These are phyloP conservation scores for Isochrysis galbana DNA, from an alignment of 78 protist genomes.

Conservation along the genomic window DNA sequence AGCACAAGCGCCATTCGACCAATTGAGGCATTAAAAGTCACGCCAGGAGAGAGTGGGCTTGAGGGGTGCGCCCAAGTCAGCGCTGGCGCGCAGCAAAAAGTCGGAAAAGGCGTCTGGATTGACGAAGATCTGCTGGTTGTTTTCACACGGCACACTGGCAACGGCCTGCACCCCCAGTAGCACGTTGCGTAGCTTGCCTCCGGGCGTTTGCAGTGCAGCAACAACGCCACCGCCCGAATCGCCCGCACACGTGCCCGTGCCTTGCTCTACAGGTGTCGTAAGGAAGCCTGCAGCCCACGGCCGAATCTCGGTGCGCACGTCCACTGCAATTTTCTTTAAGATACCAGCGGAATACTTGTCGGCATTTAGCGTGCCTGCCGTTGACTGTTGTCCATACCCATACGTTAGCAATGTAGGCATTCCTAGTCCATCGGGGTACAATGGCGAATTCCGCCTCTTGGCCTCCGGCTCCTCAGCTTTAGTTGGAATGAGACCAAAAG, in stretches of 20 bases:
- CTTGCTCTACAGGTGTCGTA: background rate
- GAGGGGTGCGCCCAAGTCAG: background rate
- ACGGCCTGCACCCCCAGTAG: conserved; percentile 5
- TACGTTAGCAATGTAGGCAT: background rate
- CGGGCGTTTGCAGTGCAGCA: background rate
- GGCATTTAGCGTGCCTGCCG: background rate
- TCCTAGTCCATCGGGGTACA: background rate
- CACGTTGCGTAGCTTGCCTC: background rate
- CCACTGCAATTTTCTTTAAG: background rate
- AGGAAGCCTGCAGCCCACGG: conserved; percentile 28
- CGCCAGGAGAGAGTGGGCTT: background rate
- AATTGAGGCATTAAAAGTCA: background rate
- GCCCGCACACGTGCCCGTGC: conserved; percentile 17
- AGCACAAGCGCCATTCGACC: too few relatives aligned
- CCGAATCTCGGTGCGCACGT: background rate
- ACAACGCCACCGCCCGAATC: conserved; percentile 4
- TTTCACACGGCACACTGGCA: background rate
- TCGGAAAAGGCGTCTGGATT: background rate
- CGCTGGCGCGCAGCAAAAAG: background rate
- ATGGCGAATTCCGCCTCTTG: background rate
- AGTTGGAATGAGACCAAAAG: background rate
- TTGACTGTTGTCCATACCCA: background rate
- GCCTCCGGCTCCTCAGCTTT: background rate
- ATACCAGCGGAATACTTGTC: background rate
- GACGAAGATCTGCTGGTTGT: background rate